phyloP scores from a whole-genome alignment of 306 rosid genomes.

The Neltuma alba region DNA sequence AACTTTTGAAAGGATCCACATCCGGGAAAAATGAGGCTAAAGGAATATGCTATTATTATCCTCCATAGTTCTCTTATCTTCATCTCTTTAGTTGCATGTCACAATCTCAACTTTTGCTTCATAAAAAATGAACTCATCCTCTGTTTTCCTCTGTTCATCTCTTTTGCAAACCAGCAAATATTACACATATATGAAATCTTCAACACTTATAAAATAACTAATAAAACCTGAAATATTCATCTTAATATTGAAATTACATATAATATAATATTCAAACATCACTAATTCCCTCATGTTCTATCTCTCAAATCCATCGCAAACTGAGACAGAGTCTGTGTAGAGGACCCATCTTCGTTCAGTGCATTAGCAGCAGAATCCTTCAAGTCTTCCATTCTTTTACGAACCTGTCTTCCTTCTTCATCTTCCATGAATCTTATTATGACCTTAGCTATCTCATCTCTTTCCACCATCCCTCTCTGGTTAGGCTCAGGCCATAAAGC shows the following conservation, averaged over 20 bases:
- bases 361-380: not conserved
- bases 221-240: not conserved
- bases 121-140: no score
- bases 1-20: no score
- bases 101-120: not conserved
- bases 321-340: not conserved
- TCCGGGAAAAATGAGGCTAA: no score
- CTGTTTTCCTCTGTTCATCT: not conserved
- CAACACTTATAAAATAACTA: not conserved
- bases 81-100: no score
- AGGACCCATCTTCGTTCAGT: not conserved
- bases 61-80: no score
- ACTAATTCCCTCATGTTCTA: not conserved
- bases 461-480: not conserved
- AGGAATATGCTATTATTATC: no score
- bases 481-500: not conserved
- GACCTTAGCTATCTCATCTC: not conserved
- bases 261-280: not conserved
- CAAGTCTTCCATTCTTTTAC: not conserved
- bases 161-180: not conserved
- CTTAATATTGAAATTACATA: not conserved
- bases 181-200: not conserved
- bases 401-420: not conserved
- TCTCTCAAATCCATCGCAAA: not conserved
- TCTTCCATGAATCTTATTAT: not conserved